Conservation (phyloP, 2,329 filamentous ascomycete genomes). For the Xylaria multiplex region DNA sequence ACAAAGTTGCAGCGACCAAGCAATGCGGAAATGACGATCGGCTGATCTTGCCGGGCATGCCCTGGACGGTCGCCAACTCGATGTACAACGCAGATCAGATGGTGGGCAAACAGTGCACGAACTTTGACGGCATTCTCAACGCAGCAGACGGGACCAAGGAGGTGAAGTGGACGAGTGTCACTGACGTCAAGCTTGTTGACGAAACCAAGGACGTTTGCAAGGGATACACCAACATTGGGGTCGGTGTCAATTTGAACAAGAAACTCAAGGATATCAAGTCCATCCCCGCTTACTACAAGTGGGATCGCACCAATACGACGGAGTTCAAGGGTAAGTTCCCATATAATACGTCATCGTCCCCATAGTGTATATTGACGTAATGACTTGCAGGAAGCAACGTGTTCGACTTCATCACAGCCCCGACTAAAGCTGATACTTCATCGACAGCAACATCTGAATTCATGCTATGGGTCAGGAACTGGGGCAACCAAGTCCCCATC, state of each 20-base stretch:
- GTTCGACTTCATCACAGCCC: constrained; percentile 42
- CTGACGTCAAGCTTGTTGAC: constrained; percentile 27
- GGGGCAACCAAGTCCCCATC: constrained; percentile 42
- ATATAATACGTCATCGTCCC: background rate
- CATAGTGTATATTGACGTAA: constrained; percentile 11
- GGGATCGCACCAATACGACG: constrained; percentile 34
- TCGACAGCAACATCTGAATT: constrained; percentile 39
- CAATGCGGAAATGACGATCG: constrained; percentile 36
- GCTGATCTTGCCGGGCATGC: constrained; percentile 33
- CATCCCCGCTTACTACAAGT: constrained; percentile 35
- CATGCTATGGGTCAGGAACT: constrained; percentile 43
- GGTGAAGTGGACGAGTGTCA: constrained; percentile 34
- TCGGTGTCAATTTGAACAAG: constrained; percentile 34
- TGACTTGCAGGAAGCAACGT: constrained; percentile 37
- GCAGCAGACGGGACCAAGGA: constrained; percentile 24
- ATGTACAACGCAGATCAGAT: constrained; percentile 38
- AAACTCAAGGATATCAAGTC: constrained; percentile 34
- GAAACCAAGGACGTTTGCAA: constrained; percentile 36
- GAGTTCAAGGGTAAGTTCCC: constrained; percentile 36
- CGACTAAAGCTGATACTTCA: constrained; percentile 30
- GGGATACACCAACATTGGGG: constrained; percentile 36
- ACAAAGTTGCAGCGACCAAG: constrained; percentile 23
- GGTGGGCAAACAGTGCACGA: constrained; percentile 38
- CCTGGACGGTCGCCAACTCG: constrained; percentile 39
- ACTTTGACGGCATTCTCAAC: constrained; percentile 30